Conservation (phyloP, 805 yeast species). For the Cyberlindnera bimundalis region DNA sequence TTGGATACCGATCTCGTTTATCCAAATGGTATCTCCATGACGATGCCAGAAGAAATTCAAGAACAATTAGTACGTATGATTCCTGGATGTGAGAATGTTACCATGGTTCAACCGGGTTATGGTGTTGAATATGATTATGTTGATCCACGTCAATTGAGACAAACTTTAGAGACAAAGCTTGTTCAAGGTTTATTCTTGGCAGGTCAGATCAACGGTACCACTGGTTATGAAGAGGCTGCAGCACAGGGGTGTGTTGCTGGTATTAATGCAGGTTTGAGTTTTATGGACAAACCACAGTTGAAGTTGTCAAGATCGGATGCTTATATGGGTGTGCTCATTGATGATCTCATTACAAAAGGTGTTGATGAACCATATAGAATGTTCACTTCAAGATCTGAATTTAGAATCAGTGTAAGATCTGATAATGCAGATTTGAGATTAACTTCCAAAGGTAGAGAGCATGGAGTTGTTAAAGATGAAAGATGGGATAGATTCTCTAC, state of each 20-base stretch:
- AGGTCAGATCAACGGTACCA: slow-evolving; percentile 97
- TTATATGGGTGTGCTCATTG: slow-evolving; percentile 87
- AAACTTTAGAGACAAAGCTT: slow-evolving; percentile 76
- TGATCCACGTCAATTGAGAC: slow-evolving; percentile 82
- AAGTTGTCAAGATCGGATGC: slow-evolving; percentile 75
- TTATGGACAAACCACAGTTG: slow-evolving; percentile 40
- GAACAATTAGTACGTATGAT: slow-evolving; percentile 67
- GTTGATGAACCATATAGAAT: slow-evolving; percentile 96
- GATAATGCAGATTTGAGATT: slow-evolving; percentile 92
- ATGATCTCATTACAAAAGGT: slow-evolving; percentile 92
- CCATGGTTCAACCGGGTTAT: slow-evolving; percentile 93
- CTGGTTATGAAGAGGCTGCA: slow-evolving; percentile 99
- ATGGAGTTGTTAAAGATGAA: slow-evolving; percentile 62
- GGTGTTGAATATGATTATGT: slow-evolving; percentile 99
- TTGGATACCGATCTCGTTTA: slow-evolving; percentile 80
- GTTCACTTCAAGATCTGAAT: slow-evolving; percentile 97
- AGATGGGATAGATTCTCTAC: slow-evolving; percentile 48
- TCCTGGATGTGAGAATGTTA: slow-evolving; percentile 84
- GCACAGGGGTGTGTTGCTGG: slow-evolving; percentile 97
- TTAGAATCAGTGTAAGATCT: slow-evolving; percentile 82
- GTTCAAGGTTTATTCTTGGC: slow-evolving; percentile 82
- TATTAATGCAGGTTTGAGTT: slow-evolving; percentile 79
- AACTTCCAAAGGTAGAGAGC: slow-evolving; percentile 60
- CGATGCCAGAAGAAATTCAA: slow-evolving; percentile 95
- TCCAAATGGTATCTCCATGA: slow-evolving; percentile 94